These are phyloP conservation scores for Vigna radiata DNA, from an alignment of 306 rosid species.

Conservation along the genomic window DNA sequence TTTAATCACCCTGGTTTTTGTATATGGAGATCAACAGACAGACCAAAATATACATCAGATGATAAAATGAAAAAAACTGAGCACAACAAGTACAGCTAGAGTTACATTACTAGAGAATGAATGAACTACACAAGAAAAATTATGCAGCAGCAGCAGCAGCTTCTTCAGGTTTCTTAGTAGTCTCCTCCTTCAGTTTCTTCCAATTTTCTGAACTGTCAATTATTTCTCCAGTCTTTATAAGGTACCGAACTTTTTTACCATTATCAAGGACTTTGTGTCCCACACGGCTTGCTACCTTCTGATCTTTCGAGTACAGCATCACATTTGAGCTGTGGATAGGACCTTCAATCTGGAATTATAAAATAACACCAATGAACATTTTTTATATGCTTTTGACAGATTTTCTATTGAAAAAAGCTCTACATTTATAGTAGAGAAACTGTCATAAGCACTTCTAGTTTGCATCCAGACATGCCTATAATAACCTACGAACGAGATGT, in stretches of 20 bases:
- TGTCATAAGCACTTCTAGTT: too few species aligned
- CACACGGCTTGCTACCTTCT: conserved; percentile 89
- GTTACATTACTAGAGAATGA: conserved; percentile 49
- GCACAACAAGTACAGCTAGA: conserved; percentile 41
- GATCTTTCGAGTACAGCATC: conserved; percentile 93
- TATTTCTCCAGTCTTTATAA: conserved; percentile 90
- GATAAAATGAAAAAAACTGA: conserved; percentile 32
- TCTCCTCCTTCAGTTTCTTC: conserved; percentile 85
- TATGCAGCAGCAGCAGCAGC: conserved; percentile 60
- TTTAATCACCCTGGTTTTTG: conserved; percentile 30
- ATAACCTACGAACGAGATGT: conserved; percentile 1
- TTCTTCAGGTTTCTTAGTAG: conserved; percentile 64
- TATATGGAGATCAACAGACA: conserved; percentile 28
- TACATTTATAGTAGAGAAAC: too few species aligned
- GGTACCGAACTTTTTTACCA: conserved; percentile 82
- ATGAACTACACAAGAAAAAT: conserved; percentile 40
- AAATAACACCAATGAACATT: not conserved
- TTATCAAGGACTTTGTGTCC: conserved; percentile 88
- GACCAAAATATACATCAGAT: conserved; percentile 38
- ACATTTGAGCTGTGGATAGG: conserved; percentile 96
- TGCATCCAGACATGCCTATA: not conserved
- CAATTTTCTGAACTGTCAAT: conserved; percentile 74
- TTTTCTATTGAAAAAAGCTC: too few species aligned
- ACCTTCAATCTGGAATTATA: conserved; percentile 72
- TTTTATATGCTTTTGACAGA: too few species aligned